Conservation (phyloP, 225 moss, liverwort and hornwort species). For the Sphagnum contortum region DNA sequence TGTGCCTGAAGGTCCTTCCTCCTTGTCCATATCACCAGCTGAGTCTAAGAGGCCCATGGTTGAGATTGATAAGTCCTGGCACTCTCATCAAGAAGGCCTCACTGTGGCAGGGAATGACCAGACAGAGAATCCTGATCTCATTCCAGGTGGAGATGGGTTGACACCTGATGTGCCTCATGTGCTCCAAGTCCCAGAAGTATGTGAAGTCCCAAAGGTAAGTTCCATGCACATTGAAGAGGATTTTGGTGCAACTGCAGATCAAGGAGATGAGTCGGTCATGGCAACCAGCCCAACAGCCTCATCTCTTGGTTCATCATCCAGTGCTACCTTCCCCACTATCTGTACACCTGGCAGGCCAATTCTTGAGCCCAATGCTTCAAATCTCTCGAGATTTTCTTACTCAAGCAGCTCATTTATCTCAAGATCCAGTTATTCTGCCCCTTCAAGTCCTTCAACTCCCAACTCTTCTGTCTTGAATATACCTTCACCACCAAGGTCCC, state of each 20-base stretch:
- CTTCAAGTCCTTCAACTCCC: constrained; percentile 15
- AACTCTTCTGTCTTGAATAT: constrained; percentile 32
- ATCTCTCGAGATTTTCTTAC: constrained; percentile 30
- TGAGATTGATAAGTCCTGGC: not conserved
- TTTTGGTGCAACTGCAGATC: constrained; percentile 17
- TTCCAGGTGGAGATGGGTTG: constrained; percentile 8
- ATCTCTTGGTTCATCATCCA: constrained; percentile 22
- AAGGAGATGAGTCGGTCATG: constrained; percentile 17
- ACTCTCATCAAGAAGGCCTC: too few relatives aligned
- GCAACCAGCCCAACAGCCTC: constrained; percentile 11
- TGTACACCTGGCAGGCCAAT: constrained; percentile 13
- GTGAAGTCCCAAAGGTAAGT: too few relatives aligned
- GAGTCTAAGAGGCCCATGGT: constrained; percentile 7
- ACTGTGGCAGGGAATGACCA: too few relatives aligned
- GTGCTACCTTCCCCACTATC: constrained; percentile 11
- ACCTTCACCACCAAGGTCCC: constrained; percentile 34
- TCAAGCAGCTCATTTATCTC: constrained; percentile 26
- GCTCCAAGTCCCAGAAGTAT: not conserved
- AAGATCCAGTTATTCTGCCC: constrained; percentile 25
- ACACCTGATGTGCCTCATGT: constrained; percentile 16
- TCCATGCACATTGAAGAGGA: not conserved
- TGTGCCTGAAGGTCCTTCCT: constrained; percentile 7
- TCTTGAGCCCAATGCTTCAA: constrained; percentile 22
- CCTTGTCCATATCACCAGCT: constrained; percentile 10
- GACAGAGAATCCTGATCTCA: constrained; percentile 10